Evolutionary conservation across 192 early-diverging fungal species (phyloP).

Genomic region (Coemansia sp.): DNA sequence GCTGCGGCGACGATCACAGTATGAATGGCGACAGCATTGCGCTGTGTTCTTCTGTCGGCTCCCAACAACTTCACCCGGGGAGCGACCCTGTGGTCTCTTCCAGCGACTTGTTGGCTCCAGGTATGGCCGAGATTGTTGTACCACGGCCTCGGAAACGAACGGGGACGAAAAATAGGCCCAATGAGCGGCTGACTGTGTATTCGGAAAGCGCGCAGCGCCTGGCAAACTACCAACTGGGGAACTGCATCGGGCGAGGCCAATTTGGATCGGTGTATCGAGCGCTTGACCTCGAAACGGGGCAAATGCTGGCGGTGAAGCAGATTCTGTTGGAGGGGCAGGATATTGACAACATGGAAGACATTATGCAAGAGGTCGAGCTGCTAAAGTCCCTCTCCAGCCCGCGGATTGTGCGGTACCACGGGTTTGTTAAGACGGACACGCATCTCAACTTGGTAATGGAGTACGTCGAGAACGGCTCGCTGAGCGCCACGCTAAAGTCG

Average conservation of each 20-base stretch:
- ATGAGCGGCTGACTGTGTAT: constrained; percentile 55
- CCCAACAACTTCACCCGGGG: background rate
- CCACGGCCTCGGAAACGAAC: constrained; percentile 26
- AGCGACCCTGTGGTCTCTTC: background rate
- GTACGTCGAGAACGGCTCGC: constrained; percentile 91
- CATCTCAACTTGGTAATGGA: constrained; percentile 86
- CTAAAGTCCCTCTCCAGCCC: constrained; percentile 81
- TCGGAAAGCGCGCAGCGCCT: constrained; percentile 33
- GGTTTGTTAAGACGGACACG: constrained; percentile 69
- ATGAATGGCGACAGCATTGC: background rate
- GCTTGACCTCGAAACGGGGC: constrained; percentile 74
- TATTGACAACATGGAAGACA: constrained; percentile 64
- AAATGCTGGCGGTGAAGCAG: constrained; percentile 86
- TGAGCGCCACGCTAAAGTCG: constrained; percentile 77
- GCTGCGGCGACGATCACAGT: background rate
- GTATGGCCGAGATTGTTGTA: background rate
- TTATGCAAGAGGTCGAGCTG: constrained; percentile 86
- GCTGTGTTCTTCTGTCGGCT: background rate
- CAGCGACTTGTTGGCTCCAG: background rate
- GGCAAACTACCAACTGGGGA: constrained; percentile 72
- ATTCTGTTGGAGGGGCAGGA: constrained; percentile 72
- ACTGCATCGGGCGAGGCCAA: constrained; percentile 86
- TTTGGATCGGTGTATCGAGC: constrained; percentile 88
- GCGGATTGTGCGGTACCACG: constrained; percentile 82
- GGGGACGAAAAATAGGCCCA: constrained; percentile 25